A percentile compares a stretch with the other conserved stretches of the same genome.
Conservation (phyloP, 768 basidiomycete genomes). For the Rubroboletus pulcherrimus region DNA sequence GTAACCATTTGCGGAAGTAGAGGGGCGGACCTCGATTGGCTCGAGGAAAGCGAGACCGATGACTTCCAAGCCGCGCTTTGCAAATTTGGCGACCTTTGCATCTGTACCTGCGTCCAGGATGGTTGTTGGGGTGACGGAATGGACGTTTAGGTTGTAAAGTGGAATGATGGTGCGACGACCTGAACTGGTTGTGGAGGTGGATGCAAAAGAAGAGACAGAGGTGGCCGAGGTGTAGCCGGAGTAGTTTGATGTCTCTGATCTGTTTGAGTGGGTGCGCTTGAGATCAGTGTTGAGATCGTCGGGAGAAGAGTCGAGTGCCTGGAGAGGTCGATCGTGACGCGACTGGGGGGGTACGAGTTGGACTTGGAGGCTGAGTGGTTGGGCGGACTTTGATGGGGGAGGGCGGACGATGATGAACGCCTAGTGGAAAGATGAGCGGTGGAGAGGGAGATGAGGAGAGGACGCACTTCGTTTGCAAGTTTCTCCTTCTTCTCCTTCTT, state of each 20-base stretch:
- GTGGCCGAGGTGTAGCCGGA: conserved; percentile 50
- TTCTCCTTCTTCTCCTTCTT: conserved; percentile 39
- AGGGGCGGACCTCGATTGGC: conserved; percentile 68
- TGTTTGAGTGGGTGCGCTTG: conserved; percentile 35
- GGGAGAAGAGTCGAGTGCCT: conserved; percentile 42
- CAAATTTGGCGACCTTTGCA: conserved; percentile 77
- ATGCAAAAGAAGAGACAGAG: conserved; percentile 39
- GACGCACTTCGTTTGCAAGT: conserved; percentile 45
- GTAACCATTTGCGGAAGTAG: conserved; percentile 8
- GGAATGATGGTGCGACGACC: conserved; percentile 77
- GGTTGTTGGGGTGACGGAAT: conserved; percentile 82
- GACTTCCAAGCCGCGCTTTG: conserved; percentile 69
- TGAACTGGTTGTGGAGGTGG: conserved; percentile 42
- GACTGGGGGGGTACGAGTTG: conserved; percentile 74
- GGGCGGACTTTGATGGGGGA: conserved; percentile 79
- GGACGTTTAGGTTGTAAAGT: conserved; percentile 82
- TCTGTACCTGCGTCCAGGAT: conserved; percentile 88
- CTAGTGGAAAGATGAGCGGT: conserved; percentile 37
- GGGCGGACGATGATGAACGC: conserved; percentile 91
- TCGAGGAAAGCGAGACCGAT: conserved; percentile 77
- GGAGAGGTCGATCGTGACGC: conserved; percentile 39
- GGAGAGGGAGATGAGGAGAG: conserved; percentile 2
- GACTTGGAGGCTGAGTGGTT: conserved; percentile 87
- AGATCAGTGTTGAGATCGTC: conserved; percentile 30
- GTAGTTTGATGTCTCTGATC: conserved; percentile 46